Base-by-base conservation (phyloP, 495 filamentous ascomycete genomes). In the Neurospora sublineolata region DNA sequence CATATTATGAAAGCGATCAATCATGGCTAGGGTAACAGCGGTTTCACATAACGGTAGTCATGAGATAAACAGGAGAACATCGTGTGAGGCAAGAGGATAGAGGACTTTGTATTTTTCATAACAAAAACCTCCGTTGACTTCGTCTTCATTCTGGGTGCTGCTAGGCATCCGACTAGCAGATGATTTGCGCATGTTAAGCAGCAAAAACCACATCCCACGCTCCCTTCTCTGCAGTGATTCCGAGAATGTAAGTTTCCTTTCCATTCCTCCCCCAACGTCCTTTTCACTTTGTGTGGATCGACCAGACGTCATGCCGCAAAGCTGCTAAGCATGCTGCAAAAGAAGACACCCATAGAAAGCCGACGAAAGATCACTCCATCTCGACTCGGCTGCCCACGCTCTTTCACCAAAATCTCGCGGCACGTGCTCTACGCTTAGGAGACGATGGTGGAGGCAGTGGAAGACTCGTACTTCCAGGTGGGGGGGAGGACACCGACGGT, bases 401-500 rank as follows among this genome's bases (percentile, higher is more conserved):
- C 39, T 36, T 58, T 33, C 69, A 58, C 37, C 52, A 64, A 64
- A 33, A 64, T 33, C 52, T 64, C 27, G 52, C 52, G 52, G 52
- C 27, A 27, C 36, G 42, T 71, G 68, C 36, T 68, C 38, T 37
- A 67, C 72, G 70, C 74, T 83, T 90, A 92, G 80, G 89, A 84
- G 79, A 92, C 87, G 76, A 88, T 82, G 79, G 87, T 88, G 83
- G 83, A 86, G 79, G 87, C 87, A 72, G 86, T 89, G 77, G 87
- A 85, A 73, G 84, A 88, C 89, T 93, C 92, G 86, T 98, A 99
- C 85, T 92, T 93, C 95, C 95, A 99, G 84, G 93, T 97, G 73
- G 95, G 96, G 77, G 96, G 94, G 70, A 99, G 90, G 80, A 93
- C 94, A 88, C 94, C 94, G 83, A 97, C 94, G 80, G 94, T 91